Evolutionary conservation across 2,329 filamentous ascomycete species (phyloP).

Genomic region (Coleophoma cylindrospora): DNA sequence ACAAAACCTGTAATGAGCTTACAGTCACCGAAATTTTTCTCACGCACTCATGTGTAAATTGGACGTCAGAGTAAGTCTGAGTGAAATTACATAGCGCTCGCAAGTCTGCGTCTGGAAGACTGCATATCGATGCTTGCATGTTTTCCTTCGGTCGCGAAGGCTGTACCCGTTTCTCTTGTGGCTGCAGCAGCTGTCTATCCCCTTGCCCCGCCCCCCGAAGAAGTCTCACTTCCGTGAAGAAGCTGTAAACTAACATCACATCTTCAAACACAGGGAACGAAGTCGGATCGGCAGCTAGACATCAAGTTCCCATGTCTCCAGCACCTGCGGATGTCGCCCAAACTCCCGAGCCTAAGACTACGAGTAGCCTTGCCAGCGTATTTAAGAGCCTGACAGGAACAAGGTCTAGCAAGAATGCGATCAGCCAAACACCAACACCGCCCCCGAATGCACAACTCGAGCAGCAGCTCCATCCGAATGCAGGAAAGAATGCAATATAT

Average conservation of each 20-base stretch:
- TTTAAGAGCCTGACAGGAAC: conserved; percentile 55
- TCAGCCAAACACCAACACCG: conserved; percentile 30
- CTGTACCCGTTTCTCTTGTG: too few species aligned
- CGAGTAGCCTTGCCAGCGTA: conserved; percentile 55
- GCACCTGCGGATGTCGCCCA: conserved; percentile 51
- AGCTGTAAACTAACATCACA: background rate
- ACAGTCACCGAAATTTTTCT: conserved; percentile 2
- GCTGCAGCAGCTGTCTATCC: too few species aligned
- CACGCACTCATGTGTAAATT: conserved; percentile 6
- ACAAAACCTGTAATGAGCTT: conserved; percentile 5
- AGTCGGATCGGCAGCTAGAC: background rate
- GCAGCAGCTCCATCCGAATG: conserved; percentile 35
- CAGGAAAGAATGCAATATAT: conserved; percentile 21
- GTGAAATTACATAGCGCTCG: too few species aligned
- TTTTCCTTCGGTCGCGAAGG: too few species aligned
- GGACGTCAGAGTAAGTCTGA: conserved; percentile 3
- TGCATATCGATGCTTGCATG: too few species aligned
- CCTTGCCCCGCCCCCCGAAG: too few species aligned
- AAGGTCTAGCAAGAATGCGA: conserved; percentile 46
- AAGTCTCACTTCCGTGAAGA: too few species aligned
- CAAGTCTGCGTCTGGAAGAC: too few species aligned
- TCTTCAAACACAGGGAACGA: background rate
- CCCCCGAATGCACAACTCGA: conserved; percentile 33
- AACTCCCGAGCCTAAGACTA: conserved; percentile 48
- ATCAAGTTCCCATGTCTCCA: conserved; percentile 48